Base-by-base conservation (phyloP, 768 basidiomycete genomes). In the Chiua virens region DNA sequence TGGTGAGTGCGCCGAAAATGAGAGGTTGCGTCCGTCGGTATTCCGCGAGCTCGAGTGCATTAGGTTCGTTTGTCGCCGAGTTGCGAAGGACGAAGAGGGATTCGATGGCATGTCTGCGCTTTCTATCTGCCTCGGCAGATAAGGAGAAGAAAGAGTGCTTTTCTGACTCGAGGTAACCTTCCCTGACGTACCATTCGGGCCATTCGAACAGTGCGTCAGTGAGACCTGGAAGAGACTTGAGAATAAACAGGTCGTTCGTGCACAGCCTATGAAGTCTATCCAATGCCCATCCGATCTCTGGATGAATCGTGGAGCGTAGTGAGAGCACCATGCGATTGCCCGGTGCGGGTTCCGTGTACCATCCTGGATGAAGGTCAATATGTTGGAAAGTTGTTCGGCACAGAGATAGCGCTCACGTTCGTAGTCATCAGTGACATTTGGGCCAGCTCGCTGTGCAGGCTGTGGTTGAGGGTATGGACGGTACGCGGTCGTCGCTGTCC, bases 241-340 rank as follows among this genome's bases (percentile, higher is more conserved):
- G 77, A 49, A 81, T 65, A 68, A 96, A 91, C 45, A 83, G 75
- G 45, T 94, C 92, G 59, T 89, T 87, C 58, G 79, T 79, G 58
- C 84, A 86, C n/a, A 91, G 76, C 18, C 89, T 81, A 54, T 87
- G 84, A 10, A 98, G 79, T 42, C 89, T 85, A 59, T 92, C 87
- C 35, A 99, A 79, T 18, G 94, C 90, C 89, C 92, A 98, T 49
- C 83, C 83, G 49, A 94, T 78, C 63, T 98, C 96, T 8, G 80
- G 70, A 47, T 84, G 77, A 42, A 98, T 86, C 5, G 85, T 87
- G 14, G 92, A 98, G 22, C 85, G 81, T 37, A 98, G 71, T 3
- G 94, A 86, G 15, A 99, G 82, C n/a, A 92, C 76, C 83, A 98
- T 92, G 37, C 95, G 81, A 66, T 98, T 98, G 64, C 75, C 86